A percentile compares a stretch with the other conserved stretches of the same genome.
These are phyloP conservation scores for Pyronema domesticum DNA, from an alignment of 495 filamentous ascomycete species.

Conservation along the genomic window DNA sequence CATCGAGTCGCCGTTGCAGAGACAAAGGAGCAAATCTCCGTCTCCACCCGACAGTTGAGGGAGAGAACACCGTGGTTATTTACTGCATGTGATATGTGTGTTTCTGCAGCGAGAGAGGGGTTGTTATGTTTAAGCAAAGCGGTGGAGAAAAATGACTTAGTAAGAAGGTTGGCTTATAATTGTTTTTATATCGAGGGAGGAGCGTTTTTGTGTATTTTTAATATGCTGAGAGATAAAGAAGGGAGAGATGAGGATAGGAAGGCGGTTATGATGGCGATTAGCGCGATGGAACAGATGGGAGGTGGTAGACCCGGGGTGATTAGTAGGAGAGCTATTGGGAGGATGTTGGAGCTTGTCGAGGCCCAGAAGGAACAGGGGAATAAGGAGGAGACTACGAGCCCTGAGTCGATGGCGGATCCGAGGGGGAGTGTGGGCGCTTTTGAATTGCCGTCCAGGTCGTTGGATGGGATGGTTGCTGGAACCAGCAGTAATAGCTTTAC, in stretches of 20 bases:
- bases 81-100: not conserved
- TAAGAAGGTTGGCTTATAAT: not conserved
- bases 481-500: not conserved
- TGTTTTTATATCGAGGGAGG: conserved; percentile 3
- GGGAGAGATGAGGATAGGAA: not conserved
- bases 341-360: conserved; percentile 4
- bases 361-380: not conserved
- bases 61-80: not conserved
- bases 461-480: not conserved
- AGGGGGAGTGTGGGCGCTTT: not conserved
- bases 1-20: not conserved
- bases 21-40: not conserved
- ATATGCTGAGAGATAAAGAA: not conserved
- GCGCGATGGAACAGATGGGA: not conserved
- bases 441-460: not conserved
- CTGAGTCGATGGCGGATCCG: not conserved
- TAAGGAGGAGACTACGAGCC: not conserved
- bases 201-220: conserved; percentile 3
- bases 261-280: not conserved
- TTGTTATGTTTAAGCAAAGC: not conserved
- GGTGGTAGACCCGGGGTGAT: not conserved
- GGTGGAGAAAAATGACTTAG: not conserved
- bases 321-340: not conserved
- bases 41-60: not conserved
- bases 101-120: not conserved